Conservation (phyloP, 2,329 filamentous ascomycete genomes). For the Mariannaea elegans region DNA sequence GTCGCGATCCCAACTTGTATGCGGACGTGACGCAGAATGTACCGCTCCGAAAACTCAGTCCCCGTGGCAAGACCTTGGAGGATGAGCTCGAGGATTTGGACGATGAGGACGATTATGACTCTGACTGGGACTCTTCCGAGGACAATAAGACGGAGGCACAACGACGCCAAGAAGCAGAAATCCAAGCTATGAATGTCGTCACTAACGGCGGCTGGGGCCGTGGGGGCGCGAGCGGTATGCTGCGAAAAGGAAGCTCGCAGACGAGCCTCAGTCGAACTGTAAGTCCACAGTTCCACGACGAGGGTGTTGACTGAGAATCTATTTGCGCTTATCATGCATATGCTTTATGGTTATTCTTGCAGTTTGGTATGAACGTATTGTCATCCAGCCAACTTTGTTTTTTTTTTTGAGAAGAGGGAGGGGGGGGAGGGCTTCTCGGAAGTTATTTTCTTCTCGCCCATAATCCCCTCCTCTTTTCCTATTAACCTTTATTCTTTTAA, state of each 20-base stretch:
- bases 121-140: slow-evolving; percentile 45
- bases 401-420: neutral
- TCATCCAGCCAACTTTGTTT: neutral
- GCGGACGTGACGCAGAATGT: slow-evolving; percentile 57
- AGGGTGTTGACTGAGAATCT: slow-evolving; percentile 46
- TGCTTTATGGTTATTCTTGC: neutral
- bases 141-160: slow-evolving; percentile 44
- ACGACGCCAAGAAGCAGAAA: slow-evolving; percentile 54
- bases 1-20: slow-evolving; percentile 65
- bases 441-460: too few species aligned
- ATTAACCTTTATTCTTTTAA: too few species aligned
- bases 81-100: slow-evolving; percentile 54
- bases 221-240: slow-evolving; percentile 54
- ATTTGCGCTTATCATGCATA: too few species aligned
- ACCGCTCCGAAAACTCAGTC: slow-evolving; percentile 58
- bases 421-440: too few species aligned
- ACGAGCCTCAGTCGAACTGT: slow-evolving; percentile 30
- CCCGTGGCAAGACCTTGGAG: slow-evolving; percentile 54
- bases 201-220: slow-evolving; percentile 51
- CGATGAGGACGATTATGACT: slow-evolving; percentile 46
- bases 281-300: slow-evolving; percentile 37
- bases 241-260: slow-evolving; percentile 48
- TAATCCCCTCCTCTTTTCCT: too few species aligned
- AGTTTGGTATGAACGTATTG: neutral
- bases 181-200: slow-evolving; percentile 56